Conservation (phyloP, 2,329 filamentous ascomycete species). For the Aspergillus caelatus region DNA sequence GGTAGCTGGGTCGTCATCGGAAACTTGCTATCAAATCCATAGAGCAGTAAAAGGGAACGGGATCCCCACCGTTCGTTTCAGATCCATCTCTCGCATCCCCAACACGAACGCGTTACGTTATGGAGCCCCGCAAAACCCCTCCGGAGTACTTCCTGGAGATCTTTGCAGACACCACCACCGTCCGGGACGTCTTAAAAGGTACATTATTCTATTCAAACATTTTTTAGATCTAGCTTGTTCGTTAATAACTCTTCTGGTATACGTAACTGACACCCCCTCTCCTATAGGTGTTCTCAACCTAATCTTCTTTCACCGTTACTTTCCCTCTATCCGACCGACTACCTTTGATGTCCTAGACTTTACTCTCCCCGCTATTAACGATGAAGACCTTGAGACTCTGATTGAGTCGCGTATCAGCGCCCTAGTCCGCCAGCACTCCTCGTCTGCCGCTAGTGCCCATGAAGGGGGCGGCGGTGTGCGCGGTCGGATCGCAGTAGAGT, state of each 20-base stretch:
- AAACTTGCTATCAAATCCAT: neutral
- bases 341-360: constrained; percentile 90
- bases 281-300: constrained; percentile 82
- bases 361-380: constrained; percentile 84
- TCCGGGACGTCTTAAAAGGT: constrained; percentile 94
- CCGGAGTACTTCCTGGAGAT: constrained; percentile 93
- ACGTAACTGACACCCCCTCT: neutral
- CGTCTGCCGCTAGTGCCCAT: constrained; percentile 47
- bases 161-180: constrained; percentile 85
- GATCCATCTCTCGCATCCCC: neutral
- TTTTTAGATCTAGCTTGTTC: neutral
- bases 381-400: constrained; percentile 87
- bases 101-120: constrained; percentile 35
- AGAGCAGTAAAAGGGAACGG: neutral
- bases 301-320: constrained; percentile 99
- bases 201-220: constrained; percentile 24
- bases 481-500: constrained; percentile 82
- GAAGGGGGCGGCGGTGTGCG: constrained; percentile 61
- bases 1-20: constrained; percentile 22
- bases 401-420: constrained; percentile 85
- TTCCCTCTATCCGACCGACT: constrained; percentile 79
- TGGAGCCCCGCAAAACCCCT: constrained; percentile 66
- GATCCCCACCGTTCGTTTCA: neutral
- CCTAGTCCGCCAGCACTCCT: constrained; percentile 76
- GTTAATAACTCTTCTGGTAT: neutral